Evolutionary conservation across 2,329 filamentous ascomycete species (phyloP), one percentile per base, ranked within the genome.

Genomic region (Claviceps digitariae): DNA sequence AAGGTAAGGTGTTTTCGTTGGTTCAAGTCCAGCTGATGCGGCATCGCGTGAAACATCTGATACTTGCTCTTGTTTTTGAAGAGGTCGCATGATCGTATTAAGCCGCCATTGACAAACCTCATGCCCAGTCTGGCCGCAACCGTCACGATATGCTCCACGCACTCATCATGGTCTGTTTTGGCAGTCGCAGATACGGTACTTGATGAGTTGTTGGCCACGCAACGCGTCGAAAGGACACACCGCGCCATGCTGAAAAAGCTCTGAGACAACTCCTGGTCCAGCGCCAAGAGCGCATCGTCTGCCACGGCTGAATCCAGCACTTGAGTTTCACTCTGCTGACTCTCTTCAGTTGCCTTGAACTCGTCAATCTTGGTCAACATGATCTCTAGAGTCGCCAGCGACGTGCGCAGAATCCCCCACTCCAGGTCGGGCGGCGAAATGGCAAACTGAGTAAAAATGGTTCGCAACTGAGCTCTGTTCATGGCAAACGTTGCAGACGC

Each of bases 61-160:
- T 78, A 77, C 52, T 73, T 74, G 38, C 74, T 70, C 17, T 62
- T 52, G 34, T 67, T n/a, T n/a, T n/a, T 67, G 62, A 81, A 77
- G 56, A 75, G 71, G 20, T 72, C 65, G 2, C 67, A 67, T 17
- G 77, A 58, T 46, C 69, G 67, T 50, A 72, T 63, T 46, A 78
- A 64, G 52, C 74, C 69, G 48, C 70, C 66, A 41, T 69, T 69
- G 34, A 75, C 66, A 31, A 79, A 71, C 9, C 71, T 63, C 31
- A 69, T 66, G 4, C 71, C 72, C 23, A 79, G 62, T 49, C 70
- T 72, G 8, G 73, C 76, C 2, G 72, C 71, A 15, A 81, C 58
- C 1, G 59, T 60, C 1, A 78, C 65, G 1, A 68, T 64, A 54
- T 74, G 70, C 58, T 80, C 74, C 2, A 68, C 60, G 54, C 72